A percentile compares a stretch with the other conserved stretches of the same genome.
Conservation (phyloP, 192 early-diverging fungal species). For the Irineochytrium annulatum region DNA sequence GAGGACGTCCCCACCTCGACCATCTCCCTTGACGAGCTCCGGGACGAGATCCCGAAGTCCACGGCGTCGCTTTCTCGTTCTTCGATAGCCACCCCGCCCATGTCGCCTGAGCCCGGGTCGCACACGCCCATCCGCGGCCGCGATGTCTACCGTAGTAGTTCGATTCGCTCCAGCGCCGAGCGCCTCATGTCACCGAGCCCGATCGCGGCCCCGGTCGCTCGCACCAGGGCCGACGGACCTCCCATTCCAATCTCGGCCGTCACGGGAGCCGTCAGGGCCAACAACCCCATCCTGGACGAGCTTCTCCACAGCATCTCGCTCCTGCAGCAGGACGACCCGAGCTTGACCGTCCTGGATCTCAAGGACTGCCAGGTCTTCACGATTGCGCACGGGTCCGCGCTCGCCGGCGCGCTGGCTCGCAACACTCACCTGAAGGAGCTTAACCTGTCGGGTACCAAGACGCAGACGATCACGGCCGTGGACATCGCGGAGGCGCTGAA, state of each 20-base stretch:
- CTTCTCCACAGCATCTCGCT: slow-evolving; percentile 36
- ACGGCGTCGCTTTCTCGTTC: background rate
- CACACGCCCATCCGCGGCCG: background rate
- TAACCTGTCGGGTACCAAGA: slow-evolving; percentile 23
- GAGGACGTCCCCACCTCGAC: background rate
- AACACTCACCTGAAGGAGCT: slow-evolving; percentile 42
- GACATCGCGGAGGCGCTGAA: slow-evolving; percentile 38
- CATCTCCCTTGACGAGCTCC: background rate
- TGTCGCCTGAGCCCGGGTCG: background rate
- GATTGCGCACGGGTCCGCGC: slow-evolving; percentile 25
- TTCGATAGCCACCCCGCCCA: slow-evolving; percentile 5
- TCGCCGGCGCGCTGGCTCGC: slow-evolving; percentile 30
- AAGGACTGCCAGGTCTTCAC: slow-evolving; percentile 43
- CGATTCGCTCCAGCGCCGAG: slow-evolving; percentile 14
- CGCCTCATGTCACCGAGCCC: slow-evolving; percentile 19
- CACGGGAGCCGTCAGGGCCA: slow-evolving; percentile 34
- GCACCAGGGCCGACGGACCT: slow-evolving; percentile 32
- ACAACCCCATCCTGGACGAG: slow-evolving; percentile 52
- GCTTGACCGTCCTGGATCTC: slow-evolving; percentile 37
- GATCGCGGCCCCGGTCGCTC: slow-evolving; percentile 20
- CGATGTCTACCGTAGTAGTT: background rate
- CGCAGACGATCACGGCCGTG: slow-evolving; percentile 29
- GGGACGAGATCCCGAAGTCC: background rate
- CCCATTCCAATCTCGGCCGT: slow-evolving; percentile 32
- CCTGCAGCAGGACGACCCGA: slow-evolving; percentile 35